A percentile compares a stretch with the other conserved stretches of the same genome.
phyloP scores from a whole-genome alignment of 2,329 filamentous ascomycete species.

The Colletotrichum sublineola region DNA sequence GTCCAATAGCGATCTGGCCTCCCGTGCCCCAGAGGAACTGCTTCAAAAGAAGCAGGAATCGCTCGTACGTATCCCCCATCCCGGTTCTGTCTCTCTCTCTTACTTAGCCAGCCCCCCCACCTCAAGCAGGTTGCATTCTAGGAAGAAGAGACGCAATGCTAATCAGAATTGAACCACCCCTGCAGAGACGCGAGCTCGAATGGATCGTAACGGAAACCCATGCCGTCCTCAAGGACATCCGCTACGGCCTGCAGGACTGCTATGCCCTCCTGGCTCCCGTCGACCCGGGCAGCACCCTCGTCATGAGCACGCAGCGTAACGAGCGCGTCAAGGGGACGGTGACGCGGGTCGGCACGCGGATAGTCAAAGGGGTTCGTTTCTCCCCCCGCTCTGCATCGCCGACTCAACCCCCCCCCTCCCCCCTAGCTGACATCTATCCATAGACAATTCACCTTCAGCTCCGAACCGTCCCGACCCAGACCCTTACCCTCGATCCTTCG shows the following conservation, averaged over 20 bases:
- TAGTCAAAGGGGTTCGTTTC: constrained; percentile 88
- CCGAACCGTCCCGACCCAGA: constrained; percentile 71
- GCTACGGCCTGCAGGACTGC: constrained; percentile 85
- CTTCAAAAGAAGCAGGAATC: constrained; percentile 63
- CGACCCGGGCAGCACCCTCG: constrained; percentile 89
- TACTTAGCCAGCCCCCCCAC: not conserved
- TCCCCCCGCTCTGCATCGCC: constrained; percentile 7
- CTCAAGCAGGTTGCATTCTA: not conserved
- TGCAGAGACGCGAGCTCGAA: constrained; percentile 64
- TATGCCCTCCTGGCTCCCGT: constrained; percentile 86
- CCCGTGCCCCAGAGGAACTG: constrained; percentile 64
- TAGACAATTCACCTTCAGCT: constrained; percentile 84
- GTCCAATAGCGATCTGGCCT: constrained; percentile 72
- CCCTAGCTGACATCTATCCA: not conserved
- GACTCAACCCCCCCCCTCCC: too few relatives aligned
- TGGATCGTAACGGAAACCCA: constrained; percentile 68
- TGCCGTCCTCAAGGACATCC: constrained; percentile 62
- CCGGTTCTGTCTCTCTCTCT: not conserved
- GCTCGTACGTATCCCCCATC: constrained; percentile 59
- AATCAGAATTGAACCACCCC: constrained; percentile 46
- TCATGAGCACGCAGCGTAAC: constrained; percentile 86
- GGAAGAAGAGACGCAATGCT: constrained; percentile 46
- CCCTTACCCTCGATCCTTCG: constrained; percentile 62
- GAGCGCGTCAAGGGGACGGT: constrained; percentile 94
- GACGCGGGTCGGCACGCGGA: constrained; percentile 88